Percentiles rank a stretch among this genome's conserved stretches.
Conservation (phyloP, 345 rosid species). For the Rhizophora mangle region DNA sequence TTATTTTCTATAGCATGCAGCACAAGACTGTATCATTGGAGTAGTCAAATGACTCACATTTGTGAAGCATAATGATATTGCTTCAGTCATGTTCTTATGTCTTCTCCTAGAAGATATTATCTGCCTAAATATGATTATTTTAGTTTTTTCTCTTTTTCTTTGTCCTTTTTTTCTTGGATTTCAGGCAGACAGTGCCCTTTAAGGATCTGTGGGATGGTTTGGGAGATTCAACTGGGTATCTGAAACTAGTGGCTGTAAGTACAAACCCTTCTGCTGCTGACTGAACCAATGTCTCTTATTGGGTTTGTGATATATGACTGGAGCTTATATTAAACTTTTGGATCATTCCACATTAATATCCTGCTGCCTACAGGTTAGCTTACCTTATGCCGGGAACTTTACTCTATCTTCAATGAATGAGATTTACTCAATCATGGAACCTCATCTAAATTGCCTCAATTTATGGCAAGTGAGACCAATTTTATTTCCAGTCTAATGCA, state of each 20-base stretch:
- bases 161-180: not conserved
- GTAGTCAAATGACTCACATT: too few relatives aligned
- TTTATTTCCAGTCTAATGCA: constrained; percentile 2
- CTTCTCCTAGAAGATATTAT: too few relatives aligned
- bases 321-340: not conserved
- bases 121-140: too few relatives aligned
- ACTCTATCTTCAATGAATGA: constrained; percentile 44
- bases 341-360: not conserved
- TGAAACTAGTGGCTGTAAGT: constrained; percentile 59
- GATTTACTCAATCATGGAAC: constrained; percentile 51
- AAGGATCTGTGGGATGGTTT: constrained; percentile 50
- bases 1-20: not conserved
- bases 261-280: not conserved
- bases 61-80: too few relatives aligned
- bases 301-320: not conserved
- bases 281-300: not conserved
- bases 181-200: constrained; percentile 42
- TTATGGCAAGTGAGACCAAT: constrained; percentile 49
- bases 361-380: constrained; percentile 40
- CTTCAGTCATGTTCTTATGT: too few relatives aligned
- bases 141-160: not conserved
- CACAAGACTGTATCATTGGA: too few relatives aligned
- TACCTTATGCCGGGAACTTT: constrained; percentile 46
- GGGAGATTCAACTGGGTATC: constrained; percentile 32
- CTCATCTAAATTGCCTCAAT: constrained; percentile 42